Percentiles rank a stretch among this genome's conserved stretches.
phyloP scores from a whole-genome alignment of 495 filamentous ascomycete species.

The Trichoderma orchidacearum region DNA sequence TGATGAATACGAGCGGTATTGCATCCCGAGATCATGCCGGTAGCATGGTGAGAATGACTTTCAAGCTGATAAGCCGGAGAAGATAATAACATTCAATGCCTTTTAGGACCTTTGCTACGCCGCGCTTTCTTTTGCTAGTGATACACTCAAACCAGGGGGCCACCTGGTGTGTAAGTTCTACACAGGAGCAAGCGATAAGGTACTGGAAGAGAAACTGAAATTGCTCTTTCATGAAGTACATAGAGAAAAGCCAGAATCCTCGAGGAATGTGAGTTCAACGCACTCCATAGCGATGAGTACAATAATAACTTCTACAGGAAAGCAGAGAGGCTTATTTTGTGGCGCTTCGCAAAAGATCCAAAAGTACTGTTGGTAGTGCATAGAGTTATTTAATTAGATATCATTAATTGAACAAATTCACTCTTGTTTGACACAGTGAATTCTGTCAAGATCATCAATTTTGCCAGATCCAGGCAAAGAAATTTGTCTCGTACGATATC shows the following conservation, averaged over 20 bases:
- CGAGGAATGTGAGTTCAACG: constrained; percentile 55
- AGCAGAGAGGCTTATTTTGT: constrained; percentile 85
- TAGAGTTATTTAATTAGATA: background rate
- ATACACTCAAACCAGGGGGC: constrained; percentile 68
- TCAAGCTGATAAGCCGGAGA: background rate
- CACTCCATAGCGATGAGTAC: background rate
- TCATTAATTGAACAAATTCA: background rate
- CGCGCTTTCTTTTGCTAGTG: constrained; percentile 68
- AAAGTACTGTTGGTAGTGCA: constrained; percentile 15
- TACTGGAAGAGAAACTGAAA: constrained; percentile 55
- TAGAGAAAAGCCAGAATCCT: constrained; percentile 80
- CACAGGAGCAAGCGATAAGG: constrained; percentile 73
- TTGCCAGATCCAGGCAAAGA: background rate
- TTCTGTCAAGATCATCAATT: background rate
- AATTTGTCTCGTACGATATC: constrained; percentile 11
- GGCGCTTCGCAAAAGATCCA: constrained; percentile 45
- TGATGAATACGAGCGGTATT: constrained; percentile 97
- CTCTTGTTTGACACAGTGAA: background rate
- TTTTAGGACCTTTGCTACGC: constrained; percentile 74
- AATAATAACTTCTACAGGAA: constrained; percentile 42
- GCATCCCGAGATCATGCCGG: constrained; percentile 76
- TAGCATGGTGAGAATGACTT: constrained; percentile 63
- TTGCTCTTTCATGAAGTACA: constrained; percentile 65
- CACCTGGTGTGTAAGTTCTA: constrained; percentile 98
- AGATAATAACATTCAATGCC: constrained; percentile 2